These are phyloP conservation scores for Meira nashicola DNA, from an alignment of 1,284 basidiomycete genomes.

Conservation along the genomic window DNA sequence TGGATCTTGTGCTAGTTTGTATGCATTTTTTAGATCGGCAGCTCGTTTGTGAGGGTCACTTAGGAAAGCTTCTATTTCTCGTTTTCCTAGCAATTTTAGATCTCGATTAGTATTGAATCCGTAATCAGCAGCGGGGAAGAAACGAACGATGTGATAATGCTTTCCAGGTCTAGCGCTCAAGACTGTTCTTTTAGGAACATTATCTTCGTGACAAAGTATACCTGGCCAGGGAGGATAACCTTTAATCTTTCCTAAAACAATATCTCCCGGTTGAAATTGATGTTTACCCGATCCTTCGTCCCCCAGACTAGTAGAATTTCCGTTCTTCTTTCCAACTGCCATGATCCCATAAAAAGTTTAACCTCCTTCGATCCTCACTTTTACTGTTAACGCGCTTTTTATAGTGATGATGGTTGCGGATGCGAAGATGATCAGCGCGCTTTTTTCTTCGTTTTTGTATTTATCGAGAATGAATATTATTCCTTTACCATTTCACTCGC, in stretches of 20 bases:
- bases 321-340: no score
- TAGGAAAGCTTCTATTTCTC: slow-evolving; percentile 19
- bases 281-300: no score
- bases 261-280: slow-evolving; percentile 1
- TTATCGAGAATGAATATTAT: no score
- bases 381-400: no score
- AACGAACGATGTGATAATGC: slow-evolving; percentile 8
- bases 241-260: slow-evolving; percentile 13
- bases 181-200: slow-evolving; percentile 7
- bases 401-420: no score
- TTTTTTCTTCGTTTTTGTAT: no score
- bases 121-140: slow-evolving; percentile 15
- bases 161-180: neutral
- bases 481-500: no score
- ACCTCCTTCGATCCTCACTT: no score
- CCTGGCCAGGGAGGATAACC: slow-evolving; percentile 13
- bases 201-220: slow-evolving; percentile 7
- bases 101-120: slow-evolving; percentile 7
- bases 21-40: slow-evolving; percentile 21
- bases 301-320: no score
- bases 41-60: slow-evolving; percentile 24
- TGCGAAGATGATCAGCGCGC: no score
- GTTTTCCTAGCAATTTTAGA: neutral
- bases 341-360: no score
- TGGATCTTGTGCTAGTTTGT: slow-evolving; percentile 20